Percentiles rank a stretch among this genome's conserved stretches.
Conservation (phyloP, 768 basidiomycete species). For the Vararia minispora region DNA sequence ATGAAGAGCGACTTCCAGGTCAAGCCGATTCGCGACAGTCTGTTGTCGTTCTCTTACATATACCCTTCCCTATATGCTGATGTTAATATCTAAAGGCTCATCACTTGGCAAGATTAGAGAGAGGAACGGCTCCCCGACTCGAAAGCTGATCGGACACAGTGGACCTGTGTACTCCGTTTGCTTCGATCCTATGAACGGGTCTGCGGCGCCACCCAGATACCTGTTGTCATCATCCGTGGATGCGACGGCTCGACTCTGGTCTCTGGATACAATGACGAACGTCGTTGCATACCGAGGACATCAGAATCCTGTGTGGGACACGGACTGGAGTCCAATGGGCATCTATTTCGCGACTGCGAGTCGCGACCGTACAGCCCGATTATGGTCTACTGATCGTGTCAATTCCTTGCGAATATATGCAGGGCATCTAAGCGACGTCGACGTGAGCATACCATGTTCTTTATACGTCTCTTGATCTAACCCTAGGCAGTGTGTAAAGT, state of each 20-base stretch:
- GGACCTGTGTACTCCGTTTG: constrained; percentile 92
- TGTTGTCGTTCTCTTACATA: constrained; percentile 16
- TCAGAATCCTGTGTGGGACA: constrained; percentile 97
- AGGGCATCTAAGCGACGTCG: constrained; percentile 93
- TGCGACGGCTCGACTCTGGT: constrained; percentile 86
- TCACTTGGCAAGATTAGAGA: constrained; percentile 60
- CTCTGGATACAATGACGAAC: constrained; percentile 88
- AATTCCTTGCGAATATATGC: constrained; percentile 86
- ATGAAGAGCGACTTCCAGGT: constrained; percentile 65
- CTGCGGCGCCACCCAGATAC: constrained; percentile 75
- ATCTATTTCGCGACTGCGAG: constrained; percentile 98
- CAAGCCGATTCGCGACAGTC: constrained; percentile 60
- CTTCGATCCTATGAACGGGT: constrained; percentile 87
- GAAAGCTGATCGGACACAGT: constrained; percentile 96
- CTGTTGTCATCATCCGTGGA: constrained; percentile 91
- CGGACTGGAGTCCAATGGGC: constrained; percentile 96
- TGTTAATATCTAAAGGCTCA: constrained; percentile 29
- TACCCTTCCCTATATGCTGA: background rate
- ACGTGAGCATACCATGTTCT: constrained; percentile 45
- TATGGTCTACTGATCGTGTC: constrained; percentile 92
- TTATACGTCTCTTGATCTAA: background rate
- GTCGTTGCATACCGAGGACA: constrained; percentile 92
- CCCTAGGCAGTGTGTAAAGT: constrained; percentile 69
- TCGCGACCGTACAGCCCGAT: constrained; percentile 84
- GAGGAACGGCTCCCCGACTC: constrained; percentile 72